Evolutionary conservation across 331 rosid species (phyloP).

Genomic region (Phaseolus coccineus): DNA sequence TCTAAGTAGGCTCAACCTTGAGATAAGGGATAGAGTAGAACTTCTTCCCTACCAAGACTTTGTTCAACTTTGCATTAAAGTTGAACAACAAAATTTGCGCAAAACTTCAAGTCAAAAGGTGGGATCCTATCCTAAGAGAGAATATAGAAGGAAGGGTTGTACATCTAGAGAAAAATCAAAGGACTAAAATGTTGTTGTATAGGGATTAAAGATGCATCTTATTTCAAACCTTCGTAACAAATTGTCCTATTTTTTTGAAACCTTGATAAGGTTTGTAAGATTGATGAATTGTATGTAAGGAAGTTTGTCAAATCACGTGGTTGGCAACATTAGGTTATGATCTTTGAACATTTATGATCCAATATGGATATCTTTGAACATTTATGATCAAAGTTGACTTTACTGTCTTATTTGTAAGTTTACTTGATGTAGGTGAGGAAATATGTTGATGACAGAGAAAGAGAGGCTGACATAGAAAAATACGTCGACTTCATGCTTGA

Average conservation of each 20-base stretch:
- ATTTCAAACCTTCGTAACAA: conserved; percentile 3
- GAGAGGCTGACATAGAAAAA: conserved; percentile 72
- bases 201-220: neutral
- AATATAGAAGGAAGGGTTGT: too few relatives aligned
- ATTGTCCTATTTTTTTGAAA: neutral
- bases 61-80: too few relatives aligned
- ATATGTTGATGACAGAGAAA: conserved; percentile 88
- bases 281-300: neutral
- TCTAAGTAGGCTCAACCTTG: too few relatives aligned
- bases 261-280: neutral
- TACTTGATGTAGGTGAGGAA: conserved; percentile 73
- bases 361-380: conserved; percentile 9
- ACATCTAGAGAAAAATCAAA: too few relatives aligned
- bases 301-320: neutral
- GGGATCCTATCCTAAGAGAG: too few relatives aligned
- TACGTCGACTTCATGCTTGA: conserved; percentile 98
- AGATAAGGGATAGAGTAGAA: too few relatives aligned
- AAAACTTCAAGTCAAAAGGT: too few relatives aligned
- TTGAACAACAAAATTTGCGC: too few relatives aligned
- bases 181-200: neutral
- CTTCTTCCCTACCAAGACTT: too few relatives aligned
- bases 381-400: conserved; percentile 16
- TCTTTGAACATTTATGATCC: conserved; percentile 2
- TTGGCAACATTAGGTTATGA: conserved; percentile 32
- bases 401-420: conserved; percentile 26